Evolutionary conservation across 164 flowering plant species (phyloP), one percentile per base, ranked within the genome.

Genomic region (Sedum album): DNA sequence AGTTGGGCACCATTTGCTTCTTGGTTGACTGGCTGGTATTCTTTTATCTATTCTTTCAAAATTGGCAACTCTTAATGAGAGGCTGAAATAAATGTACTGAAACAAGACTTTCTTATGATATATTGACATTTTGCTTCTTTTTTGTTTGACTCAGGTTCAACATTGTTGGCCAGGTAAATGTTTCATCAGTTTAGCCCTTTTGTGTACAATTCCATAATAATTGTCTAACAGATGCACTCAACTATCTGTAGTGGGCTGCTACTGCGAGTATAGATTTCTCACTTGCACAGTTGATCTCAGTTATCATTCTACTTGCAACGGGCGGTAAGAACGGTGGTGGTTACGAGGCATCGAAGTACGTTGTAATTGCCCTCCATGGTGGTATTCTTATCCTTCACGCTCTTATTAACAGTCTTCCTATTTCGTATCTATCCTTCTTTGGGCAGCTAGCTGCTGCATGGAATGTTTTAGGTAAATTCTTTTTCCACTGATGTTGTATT

Each of bases 91-190:
- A n/a, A n/a, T n/a, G n/a, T n/a, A n/a, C n/a, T n/a, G n/a, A n/a
- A n/a, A n/a, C n/a, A n/a, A n/a, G n/a, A n/a, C n/a, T n/a, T n/a
- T n/a, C n/a, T 46, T 15, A 14, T 5, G n/a, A 18, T 46, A 18
- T 46, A 46, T n/a, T 46, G 18, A 46, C 17, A 18, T 46, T 18
- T 49, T 49, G n/a, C n/a, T n/a, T 20, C 26, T 39, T 39, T 75
- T 73, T 61, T 13, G 21, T 67, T 73, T 35, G 68, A 71, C 82
- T 80, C 96, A 90, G 97, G 98, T 94, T 85, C 81, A 94, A 94
- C 83, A 93, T 93, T 77, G 93, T 91, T 77, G 98, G 98, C 68
- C 98, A 94, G 98, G 98, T 93, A 86, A 10, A n/a, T n/a, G n/a
- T n/a, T n/a, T n/a, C n/a, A n/a, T n/a, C n/a, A n/a, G n/a, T n/a